phyloP scores from a whole-genome alignment of 2,329 filamentous ascomycete genomes.

The Berkeleyomyces rouxiae region DNA sequence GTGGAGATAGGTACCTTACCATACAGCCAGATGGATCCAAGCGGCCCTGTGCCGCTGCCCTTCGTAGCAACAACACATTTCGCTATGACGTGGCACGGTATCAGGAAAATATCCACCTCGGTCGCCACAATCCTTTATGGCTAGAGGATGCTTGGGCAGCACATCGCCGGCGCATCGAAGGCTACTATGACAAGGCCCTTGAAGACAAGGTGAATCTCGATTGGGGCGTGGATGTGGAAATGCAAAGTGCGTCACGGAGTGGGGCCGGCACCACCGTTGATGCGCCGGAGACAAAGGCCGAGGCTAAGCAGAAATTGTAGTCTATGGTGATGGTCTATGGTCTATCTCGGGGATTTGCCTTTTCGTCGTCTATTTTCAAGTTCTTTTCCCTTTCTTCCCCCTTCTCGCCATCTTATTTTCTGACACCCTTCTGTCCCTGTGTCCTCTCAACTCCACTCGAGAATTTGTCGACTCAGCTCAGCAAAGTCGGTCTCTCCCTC shows the following conservation, averaged over 20 bases:
- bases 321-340: not conserved
- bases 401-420: not conserved
- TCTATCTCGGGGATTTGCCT: not conserved
- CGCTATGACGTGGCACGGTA: constrained; percentile 31
- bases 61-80: constrained; percentile 32
- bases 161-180: constrained; percentile 30
- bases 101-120: constrained; percentile 28
- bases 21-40: constrained; percentile 22
- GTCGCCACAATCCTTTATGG: constrained; percentile 37
- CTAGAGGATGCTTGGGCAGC: constrained; percentile 35
- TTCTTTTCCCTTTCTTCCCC: not conserved
- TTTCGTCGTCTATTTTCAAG: not conserved
- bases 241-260: not conserved
- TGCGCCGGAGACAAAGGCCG: constrained; percentile 2
- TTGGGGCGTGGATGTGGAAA: constrained; percentile 23
- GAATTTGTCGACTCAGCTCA: constrained; percentile 10
- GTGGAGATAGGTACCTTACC: constrained; percentile 20
- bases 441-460: constrained; percentile 9
- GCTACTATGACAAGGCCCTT: constrained; percentile 34
- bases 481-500: constrained; percentile 13
- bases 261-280: not conserved
- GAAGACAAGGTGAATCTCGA: constrained; percentile 28
- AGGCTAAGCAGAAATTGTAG: not conserved
- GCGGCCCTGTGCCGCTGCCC: constrained; percentile 26
- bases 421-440: not conserved